Conservation (phyloP, 2,329 filamentous ascomycete genomes). For the Penicillium sp. region DNA sequence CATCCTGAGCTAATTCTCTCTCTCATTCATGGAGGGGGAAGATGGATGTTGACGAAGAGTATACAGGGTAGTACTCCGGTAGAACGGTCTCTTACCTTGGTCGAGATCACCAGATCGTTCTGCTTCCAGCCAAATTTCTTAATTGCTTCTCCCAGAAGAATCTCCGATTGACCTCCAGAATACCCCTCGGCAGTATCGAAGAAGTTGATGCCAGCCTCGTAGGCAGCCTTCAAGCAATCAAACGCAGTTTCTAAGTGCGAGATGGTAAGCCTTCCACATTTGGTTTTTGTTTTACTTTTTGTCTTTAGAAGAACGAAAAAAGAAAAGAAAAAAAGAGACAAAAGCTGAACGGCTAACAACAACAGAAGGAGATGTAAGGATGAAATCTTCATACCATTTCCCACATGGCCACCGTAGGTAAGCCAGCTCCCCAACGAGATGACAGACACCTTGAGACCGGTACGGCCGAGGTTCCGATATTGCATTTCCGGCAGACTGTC, state of each 20-base stretch:
- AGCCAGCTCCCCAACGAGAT: conserved; percentile 60
- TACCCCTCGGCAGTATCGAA: conserved; percentile 53
- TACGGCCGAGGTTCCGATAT: conserved; percentile 65
- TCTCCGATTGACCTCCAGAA: conserved; percentile 48
- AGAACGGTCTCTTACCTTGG: conserved; percentile 38
- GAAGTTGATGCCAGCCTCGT: conserved; percentile 53
- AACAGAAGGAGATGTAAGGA: too few species aligned
- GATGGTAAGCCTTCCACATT: background rate
- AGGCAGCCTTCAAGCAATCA: conserved; percentile 48
- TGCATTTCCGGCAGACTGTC: conserved; percentile 31
- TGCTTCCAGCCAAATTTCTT: conserved; percentile 54
- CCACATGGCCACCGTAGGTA: conserved; percentile 68
- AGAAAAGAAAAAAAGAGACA: background rate
- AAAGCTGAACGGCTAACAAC: background rate
- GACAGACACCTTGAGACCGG: conserved; percentile 66
- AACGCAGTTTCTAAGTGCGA: conserved; percentile 24
- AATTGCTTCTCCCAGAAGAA: conserved; percentile 52
- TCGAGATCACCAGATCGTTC: conserved; percentile 53
- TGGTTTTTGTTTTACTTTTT: too few species aligned
- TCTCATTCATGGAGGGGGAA: too few species aligned
- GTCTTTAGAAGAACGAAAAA: too few species aligned
- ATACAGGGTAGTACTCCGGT: too few species aligned
- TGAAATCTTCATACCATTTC: conserved; percentile 46
- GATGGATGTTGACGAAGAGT: too few species aligned
- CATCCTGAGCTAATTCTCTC: too few species aligned